These are phyloP conservation scores for Boletus tomentosulus DNA, from an alignment of 768 basidiomycete genomes.

Conservation along the genomic window DNA sequence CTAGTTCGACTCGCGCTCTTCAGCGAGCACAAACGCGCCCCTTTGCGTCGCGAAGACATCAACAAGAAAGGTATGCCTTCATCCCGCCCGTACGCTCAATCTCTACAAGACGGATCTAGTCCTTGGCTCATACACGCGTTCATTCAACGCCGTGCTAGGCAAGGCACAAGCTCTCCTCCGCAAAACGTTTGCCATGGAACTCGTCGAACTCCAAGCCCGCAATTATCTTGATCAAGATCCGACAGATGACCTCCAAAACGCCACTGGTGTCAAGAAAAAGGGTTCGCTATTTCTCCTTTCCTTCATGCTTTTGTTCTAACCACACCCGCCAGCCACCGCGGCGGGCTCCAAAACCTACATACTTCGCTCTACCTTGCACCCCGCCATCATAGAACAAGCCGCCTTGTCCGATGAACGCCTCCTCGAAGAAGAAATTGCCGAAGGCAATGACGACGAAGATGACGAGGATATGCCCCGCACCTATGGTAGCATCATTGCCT, in stretches of 20 bases:
- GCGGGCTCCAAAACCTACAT: slow-evolving; percentile 77
- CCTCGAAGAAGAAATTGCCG: slow-evolving; percentile 47
- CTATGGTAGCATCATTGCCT: slow-evolving; percentile 70
- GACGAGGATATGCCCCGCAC: slow-evolving; percentile 47
- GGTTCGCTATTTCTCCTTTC: slow-evolving; percentile 32
- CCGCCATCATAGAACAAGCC: slow-evolving; percentile 58
- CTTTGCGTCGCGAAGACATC: slow-evolving; percentile 79
- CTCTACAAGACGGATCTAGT: slow-evolving; percentile 29
- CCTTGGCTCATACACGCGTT: slow-evolving; percentile 44
- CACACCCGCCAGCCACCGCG: slow-evolving; percentile 35
- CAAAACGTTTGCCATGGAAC: slow-evolving; percentile 76
- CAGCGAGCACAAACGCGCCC: slow-evolving; percentile 62
- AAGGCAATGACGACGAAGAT: slow-evolving; percentile 43
- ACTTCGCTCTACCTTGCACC: slow-evolving; percentile 68
- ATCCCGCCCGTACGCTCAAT: neutral
- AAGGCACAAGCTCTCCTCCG: slow-evolving; percentile 62
- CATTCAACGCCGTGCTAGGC: slow-evolving; percentile 62
- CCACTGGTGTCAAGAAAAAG: slow-evolving; percentile 64
- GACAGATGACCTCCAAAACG: slow-evolving; percentile 44
- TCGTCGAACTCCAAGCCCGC: slow-evolving; percentile 70
- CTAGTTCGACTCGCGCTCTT: slow-evolving; percentile 82
- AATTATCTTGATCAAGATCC: slow-evolving; percentile 38
- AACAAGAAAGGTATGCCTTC: slow-evolving; percentile 64
- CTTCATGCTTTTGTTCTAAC: neutral
- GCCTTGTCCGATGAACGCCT: slow-evolving; percentile 43